phyloP scores from a whole-genome alignment of 2,329 filamentous ascomycete genomes.

The Phymatotrichopsis omnivora region DNA sequence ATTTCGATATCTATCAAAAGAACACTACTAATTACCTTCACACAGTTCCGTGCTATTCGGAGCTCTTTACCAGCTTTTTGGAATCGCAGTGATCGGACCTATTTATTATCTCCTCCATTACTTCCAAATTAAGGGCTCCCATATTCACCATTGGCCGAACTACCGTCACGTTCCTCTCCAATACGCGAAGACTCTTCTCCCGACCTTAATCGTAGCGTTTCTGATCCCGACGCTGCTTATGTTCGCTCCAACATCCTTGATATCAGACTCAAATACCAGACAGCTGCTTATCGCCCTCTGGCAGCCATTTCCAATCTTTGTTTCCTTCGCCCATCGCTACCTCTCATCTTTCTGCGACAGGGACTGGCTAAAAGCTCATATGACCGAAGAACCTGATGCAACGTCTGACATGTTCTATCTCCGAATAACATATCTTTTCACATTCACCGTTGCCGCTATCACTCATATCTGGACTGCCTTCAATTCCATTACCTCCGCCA shows the following conservation, averaged over 20 bases:
- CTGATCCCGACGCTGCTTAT: constrained; percentile 31
- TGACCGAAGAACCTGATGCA: not conserved
- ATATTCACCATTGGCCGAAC: constrained; percentile 34
- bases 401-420: constrained; percentile 2
- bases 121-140: constrained; percentile 33
- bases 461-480: not conserved
- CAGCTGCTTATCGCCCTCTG: constrained; percentile 31
- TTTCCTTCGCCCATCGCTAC: constrained; percentile 24
- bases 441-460: not conserved
- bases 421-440: constrained; percentile 3
- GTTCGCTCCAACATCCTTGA: constrained; percentile 20
- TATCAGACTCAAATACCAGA: constrained; percentile 20
- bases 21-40: not conserved
- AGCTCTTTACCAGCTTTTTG: constrained; percentile 31
- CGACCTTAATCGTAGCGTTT: constrained; percentile 30
- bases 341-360: constrained; percentile 25
- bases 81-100: constrained; percentile 34
- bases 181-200: constrained; percentile 32
- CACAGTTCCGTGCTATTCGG: constrained; percentile 30
- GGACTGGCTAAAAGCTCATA: too few species aligned
- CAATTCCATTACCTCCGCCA: not conserved
- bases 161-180: constrained; percentile 33
- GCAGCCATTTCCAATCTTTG: constrained; percentile 31
- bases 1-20: too few species aligned
- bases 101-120: constrained; percentile 37